These are phyloP conservation scores for Senna tora DNA, from an alignment of 306 rosid species.

Conservation along the genomic window DNA sequence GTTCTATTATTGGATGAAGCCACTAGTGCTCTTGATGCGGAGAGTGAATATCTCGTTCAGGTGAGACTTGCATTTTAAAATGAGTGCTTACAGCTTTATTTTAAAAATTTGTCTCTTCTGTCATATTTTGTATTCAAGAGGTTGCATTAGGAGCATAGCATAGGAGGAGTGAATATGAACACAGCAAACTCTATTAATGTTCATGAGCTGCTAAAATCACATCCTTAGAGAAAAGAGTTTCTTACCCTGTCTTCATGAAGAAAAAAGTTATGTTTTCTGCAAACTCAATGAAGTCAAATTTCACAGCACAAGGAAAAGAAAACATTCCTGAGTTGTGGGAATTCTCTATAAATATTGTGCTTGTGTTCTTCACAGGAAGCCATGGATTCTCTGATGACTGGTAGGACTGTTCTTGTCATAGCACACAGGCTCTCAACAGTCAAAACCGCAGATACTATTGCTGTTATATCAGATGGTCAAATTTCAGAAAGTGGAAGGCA, in stretches of 20 bases:
- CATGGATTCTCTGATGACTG: conserved; percentile 46
- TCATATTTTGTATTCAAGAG: neutral
- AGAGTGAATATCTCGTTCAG: conserved; percentile 51
- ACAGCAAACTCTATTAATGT: neutral
- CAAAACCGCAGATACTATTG: conserved; percentile 40
- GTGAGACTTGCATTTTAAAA: conserved; percentile 12
- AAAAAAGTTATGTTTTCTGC: too few relatives aligned
- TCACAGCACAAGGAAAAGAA: neutral
- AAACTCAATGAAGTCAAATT: too few relatives aligned
- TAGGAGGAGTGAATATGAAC: neutral
- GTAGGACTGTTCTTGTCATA: conserved; percentile 46
- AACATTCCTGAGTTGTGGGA: neutral
- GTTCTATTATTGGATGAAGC: conserved; percentile 47
- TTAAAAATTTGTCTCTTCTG: neutral
- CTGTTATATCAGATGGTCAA: conserved; percentile 44
- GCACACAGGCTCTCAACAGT: conserved; percentile 51
- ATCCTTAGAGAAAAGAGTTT: neutral
- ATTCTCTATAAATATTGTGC: neutral
- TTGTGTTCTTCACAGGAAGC: conserved; percentile 34
- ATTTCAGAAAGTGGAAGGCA: conserved; percentile 45
- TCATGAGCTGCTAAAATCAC: neutral
- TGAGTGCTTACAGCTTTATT: too few relatives aligned
- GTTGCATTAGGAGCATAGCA: neutral
- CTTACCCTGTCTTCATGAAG: neutral
- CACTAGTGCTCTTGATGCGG: conserved; percentile 51